Conservation (phyloP, 208 protist species). For the Acanthamoeba castellanii region DNA sequence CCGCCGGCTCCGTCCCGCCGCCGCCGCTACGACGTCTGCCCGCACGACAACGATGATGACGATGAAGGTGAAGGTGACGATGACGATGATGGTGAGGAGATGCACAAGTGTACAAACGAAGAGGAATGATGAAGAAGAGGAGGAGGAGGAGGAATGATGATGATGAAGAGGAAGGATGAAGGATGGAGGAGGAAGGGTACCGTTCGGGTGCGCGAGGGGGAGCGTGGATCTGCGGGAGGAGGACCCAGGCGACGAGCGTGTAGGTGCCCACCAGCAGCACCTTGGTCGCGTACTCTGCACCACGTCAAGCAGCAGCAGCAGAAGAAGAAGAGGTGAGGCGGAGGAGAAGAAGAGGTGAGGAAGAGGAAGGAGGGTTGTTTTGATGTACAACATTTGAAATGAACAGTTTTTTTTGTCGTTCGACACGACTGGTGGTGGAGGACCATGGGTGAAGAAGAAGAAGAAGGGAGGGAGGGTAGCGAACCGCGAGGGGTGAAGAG, state of each 20-base stretch:
- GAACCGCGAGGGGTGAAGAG: conserved; percentile 69
- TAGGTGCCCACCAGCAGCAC: background rate
- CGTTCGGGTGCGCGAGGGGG: background rate
- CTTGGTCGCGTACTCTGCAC: conserved; percentile 15
- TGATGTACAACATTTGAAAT: too few species aligned
- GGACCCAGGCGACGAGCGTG: background rate
- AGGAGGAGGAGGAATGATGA: background rate
- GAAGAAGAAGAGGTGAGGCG: background rate
- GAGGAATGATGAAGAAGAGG: background rate
- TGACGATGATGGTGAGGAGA: too few species aligned
- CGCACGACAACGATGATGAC: background rate
- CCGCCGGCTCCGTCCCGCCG: background rate
- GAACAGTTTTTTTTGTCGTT: too few species aligned
- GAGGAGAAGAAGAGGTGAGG: background rate
- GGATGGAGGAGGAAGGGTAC: background rate
- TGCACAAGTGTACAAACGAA: background rate
- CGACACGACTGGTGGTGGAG: background rate
- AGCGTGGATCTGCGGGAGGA: background rate
- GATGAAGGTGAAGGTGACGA: too few species aligned
- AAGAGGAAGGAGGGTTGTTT: background rate
- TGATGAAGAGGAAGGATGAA: background rate
- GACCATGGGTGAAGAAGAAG: background rate
- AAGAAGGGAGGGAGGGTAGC: background rate
- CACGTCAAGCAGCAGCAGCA: background rate
- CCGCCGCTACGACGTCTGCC: background rate